These are phyloP conservation scores for Leersia perrieri DNA, from an alignment of 176 grass and related monocot species.

Conservation along the genomic window DNA sequence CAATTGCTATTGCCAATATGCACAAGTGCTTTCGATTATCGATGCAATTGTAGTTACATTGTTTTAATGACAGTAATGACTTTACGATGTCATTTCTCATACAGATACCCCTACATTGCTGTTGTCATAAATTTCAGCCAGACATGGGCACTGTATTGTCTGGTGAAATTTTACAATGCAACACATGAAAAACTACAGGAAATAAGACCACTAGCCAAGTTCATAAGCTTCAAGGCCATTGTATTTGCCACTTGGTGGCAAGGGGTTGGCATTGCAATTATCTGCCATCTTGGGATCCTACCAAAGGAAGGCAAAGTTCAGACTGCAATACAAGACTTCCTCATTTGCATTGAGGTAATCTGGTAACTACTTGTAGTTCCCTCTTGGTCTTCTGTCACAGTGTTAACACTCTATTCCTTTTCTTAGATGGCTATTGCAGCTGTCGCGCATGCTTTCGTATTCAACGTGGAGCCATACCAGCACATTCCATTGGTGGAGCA, in stretches of 20 bases:
- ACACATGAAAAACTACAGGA: conserved; percentile 61
- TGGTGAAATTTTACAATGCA: conserved; percentile 84
- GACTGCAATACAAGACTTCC: conserved; percentile 77
- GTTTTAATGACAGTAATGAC: too few relatives aligned
- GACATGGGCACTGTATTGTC: conserved; percentile 89
- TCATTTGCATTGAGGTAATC: conserved; percentile 90
- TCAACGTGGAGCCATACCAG: conserved; percentile 55
- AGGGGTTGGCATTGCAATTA: conserved; percentile 69
- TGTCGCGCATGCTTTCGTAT: conserved; percentile 68
- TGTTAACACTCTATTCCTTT: conserved; percentile 21
- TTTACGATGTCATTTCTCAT: neutral
- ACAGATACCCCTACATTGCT: conserved; percentile 83
- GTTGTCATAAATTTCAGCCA: conserved; percentile 93
- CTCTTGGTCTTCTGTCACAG: neutral
- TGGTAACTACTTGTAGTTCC: neutral
- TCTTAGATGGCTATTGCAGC: conserved; percentile 84
- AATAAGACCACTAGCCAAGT: conserved; percentile 84
- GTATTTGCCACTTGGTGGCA: conserved; percentile 99
- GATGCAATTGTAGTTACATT: neutral
- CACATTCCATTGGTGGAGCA: conserved; percentile 32
- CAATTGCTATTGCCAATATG: neutral
- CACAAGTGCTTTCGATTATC: neutral
- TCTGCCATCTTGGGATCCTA: conserved; percentile 66
- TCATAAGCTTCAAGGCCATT: conserved; percentile 99
- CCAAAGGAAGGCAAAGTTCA: conserved; percentile 66